These are phyloP conservation scores for Raphanus sativus DNA, from an alignment of 345 rosid species.

Conservation along the genomic window DNA sequence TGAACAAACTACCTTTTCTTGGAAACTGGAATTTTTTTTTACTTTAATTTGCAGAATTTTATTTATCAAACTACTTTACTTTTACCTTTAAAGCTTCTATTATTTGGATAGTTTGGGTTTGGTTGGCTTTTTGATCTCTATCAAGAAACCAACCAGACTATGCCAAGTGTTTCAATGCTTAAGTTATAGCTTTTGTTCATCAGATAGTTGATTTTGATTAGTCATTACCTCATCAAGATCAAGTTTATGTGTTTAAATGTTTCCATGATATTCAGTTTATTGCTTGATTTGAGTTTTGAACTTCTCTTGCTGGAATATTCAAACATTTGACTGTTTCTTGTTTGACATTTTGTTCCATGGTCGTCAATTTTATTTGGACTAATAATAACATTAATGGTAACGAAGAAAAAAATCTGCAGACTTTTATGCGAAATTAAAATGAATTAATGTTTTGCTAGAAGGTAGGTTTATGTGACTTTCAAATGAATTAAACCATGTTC, in stretches of 20 bases:
- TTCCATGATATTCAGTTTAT: conserved; percentile 4
- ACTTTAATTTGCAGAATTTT: neutral
- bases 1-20: neutral
- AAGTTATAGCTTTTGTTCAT: conserved; percentile 3
- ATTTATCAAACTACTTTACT: neutral
- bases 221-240: neutral
- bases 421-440: neutral
- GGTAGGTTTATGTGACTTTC: conserved; percentile 3
- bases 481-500: too few relatives aligned
- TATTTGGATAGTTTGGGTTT: neutral
- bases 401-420: neutral
- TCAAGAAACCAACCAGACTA: neutral
- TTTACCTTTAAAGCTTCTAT: neutral
- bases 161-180: neutral
- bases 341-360: conserved; percentile 10
- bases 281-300: neutral
- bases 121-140: neutral
- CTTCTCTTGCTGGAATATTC: conserved; percentile 18
- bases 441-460: neutral
- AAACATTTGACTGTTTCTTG: conserved; percentile 9
- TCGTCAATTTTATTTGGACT: conserved; percentile 17
- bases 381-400: neutral
- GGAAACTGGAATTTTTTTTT: neutral
- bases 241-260: neutral
- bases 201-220: neutral